A percentile compares a stretch with the other conserved stretches of the same genome.
These are phyloP conservation scores for Epicoccum nigrum DNA, from an alignment of 2,329 filamentous ascomycete genomes.

Conservation along the genomic window DNA sequence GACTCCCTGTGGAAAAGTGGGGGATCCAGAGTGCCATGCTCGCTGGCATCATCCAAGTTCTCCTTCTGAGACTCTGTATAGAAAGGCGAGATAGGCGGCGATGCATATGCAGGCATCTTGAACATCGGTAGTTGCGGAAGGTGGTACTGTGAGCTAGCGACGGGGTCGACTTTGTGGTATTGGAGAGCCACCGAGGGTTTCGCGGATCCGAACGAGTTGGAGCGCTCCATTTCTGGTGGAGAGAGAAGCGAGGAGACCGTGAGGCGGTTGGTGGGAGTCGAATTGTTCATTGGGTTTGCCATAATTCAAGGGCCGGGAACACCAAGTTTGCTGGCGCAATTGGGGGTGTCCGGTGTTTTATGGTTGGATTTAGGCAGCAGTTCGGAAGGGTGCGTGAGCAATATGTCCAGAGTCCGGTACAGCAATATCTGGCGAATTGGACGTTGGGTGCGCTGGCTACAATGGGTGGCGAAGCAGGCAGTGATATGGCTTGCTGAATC, in stretches of 20 bases:
- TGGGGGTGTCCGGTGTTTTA: constrained; percentile 19
- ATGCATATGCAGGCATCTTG: constrained; percentile 43
- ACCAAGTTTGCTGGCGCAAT: constrained; percentile 27
- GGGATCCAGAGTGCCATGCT: constrained; percentile 42
- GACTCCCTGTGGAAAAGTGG: constrained; percentile 39
- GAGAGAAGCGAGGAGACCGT: constrained; percentile 49
- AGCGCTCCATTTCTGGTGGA: constrained; percentile 49
- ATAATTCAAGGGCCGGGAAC: constrained; percentile 20
- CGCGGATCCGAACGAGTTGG: constrained; percentile 48
- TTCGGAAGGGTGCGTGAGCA: neutral
- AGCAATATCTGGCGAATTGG: constrained; percentile 14
- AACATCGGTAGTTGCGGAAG: constrained; percentile 18
- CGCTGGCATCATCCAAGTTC: constrained; percentile 39
- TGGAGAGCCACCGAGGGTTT: constrained; percentile 28
- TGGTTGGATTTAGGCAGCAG: constrained; percentile 15
- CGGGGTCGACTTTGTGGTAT: constrained; percentile 19
- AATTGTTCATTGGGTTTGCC: constrained; percentile 38
- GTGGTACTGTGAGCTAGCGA: constrained; percentile 24
- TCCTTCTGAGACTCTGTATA: constrained; percentile 45
- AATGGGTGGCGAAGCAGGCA: constrained; percentile 32
- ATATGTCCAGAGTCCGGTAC: constrained; percentile 5
- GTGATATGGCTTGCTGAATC: constrained; percentile 28
- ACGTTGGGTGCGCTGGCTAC: constrained; percentile 15
- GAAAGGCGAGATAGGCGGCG: constrained; percentile 50
- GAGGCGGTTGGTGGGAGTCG: constrained; percentile 40